phyloP scores from a whole-genome alignment of 306 rosid genomes.

The Spatholobus suberectus region DNA sequence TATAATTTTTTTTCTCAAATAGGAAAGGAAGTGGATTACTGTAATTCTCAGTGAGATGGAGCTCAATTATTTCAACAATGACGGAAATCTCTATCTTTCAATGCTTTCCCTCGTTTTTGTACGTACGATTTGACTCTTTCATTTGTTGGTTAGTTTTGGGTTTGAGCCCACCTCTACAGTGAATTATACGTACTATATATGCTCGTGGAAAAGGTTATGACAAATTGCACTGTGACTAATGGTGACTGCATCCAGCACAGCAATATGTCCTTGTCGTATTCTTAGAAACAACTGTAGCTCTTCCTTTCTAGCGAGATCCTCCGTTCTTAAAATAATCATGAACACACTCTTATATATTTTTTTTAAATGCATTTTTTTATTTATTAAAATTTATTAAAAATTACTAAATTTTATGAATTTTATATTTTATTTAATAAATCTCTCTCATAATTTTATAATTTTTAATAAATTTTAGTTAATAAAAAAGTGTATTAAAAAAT shows the following conservation, averaged over 20 bases:
- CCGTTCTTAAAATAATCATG: neutral
- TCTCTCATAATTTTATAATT: too few relatives aligned
- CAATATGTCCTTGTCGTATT: neutral
- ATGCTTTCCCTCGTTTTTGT: neutral
- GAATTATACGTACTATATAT: neutral
- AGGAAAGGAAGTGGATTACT: neutral
- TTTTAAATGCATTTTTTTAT: too few relatives aligned
- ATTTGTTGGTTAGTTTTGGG: slow-evolving; percentile 23
- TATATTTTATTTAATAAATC: too few relatives aligned
- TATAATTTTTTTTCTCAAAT: neutral
- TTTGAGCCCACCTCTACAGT: slow-evolving; percentile 17
- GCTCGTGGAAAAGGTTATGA: neutral
- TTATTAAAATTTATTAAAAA: too few relatives aligned
- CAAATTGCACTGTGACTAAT: neutral
- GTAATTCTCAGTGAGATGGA: neutral
- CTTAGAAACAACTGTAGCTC: neutral
- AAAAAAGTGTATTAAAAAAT: too few relatives aligned
- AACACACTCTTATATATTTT: too few relatives aligned
- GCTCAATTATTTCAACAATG: slow-evolving; percentile 14
- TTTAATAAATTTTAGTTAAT: too few relatives aligned
- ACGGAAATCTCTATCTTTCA: neutral
- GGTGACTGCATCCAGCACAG: too few relatives aligned
- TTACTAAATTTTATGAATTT: too few relatives aligned
- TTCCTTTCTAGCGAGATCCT: neutral
- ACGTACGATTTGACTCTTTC: neutral